Evolutionary conservation across 139 green algal species (phyloP), one percentile per base, ranked within the genome.

Genomic region (Ettlia oleoabundans): DNA sequence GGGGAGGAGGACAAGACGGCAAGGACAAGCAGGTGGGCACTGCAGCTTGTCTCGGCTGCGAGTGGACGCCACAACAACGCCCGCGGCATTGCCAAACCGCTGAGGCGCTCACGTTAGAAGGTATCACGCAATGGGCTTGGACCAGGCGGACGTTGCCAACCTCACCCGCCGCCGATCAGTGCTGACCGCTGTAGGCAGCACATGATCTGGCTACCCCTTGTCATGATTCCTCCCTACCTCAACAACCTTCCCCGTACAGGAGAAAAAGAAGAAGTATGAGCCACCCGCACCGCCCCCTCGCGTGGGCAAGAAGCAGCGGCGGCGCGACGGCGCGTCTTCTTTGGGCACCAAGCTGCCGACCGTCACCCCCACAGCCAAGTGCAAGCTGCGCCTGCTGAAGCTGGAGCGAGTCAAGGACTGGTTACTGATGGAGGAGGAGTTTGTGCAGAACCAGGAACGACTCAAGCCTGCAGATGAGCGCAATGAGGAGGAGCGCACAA

Each of bases 371-470:
- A 97, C 87, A 33, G 92, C 95, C 1, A 96, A 96, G 78, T 99
- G 97, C 93, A 98, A 98, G 82, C 92, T 99, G 64, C 89, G 97
- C 24, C 84, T 98, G 80, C 88, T 99, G 0, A 99, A 99, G 90
- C 91, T 99, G 41, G 97, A 99, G 87, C 92, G 97, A 22, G 89
- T 99, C 28, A 99, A 99, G 88, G 97, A 99, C 84, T 99, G 96
- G 89, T 88, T 99, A 51, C 88, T 99, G 19, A 98, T 99, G 96
- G 97, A 99, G 90, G 95, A 99, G 86, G 97, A 99, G 89, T 99
- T 97, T 86, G 97, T 99, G 37, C 81, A 86, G 26, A 98, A 97
- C 81, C 96, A 99, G 84, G 97, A 94, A 85, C 86, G 87, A 65
- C 85, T 97, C 24, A 98, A 98, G 88, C 96, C 85, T 22, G 93